Percentiles rank a stretch among this genome's conserved stretches.
These are phyloP conservation scores for Fraxinus xanthoxyloides DNA, from an alignment of 305 asterid genomes.

Conservation along the genomic window DNA sequence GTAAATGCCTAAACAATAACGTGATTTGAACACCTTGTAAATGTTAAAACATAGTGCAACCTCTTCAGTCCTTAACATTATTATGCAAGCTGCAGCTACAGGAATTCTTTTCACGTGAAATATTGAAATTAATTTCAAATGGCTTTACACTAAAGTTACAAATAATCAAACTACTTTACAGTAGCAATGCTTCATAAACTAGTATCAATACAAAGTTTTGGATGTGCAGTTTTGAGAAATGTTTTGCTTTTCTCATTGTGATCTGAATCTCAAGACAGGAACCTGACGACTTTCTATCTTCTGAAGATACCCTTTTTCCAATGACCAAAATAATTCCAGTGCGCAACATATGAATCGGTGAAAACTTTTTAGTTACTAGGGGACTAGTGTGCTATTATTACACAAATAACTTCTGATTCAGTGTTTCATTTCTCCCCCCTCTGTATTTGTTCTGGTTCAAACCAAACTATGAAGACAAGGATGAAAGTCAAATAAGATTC, in stretches of 20 bases:
- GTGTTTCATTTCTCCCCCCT: not conserved
- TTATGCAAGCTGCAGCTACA: conserved; percentile 3
- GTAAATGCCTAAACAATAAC: not conserved
- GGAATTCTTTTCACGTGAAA: not conserved
- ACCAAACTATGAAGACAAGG: not conserved
- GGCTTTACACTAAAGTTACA: not conserved
- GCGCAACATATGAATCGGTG: not conserved
- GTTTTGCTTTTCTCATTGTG: not conserved
- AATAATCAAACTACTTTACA: not conserved
- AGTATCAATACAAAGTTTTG: not conserved
- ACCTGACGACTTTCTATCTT: not conserved
- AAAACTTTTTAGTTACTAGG: not conserved
- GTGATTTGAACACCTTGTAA: not conserved
- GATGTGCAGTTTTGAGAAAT: not conserved
- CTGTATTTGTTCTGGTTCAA: not conserved
- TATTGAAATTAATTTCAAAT: not conserved
- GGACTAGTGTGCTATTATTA: not conserved
- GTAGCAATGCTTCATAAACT: not conserved
- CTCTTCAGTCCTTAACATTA: not conserved
- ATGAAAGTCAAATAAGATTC: not conserved
- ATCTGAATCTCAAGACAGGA: not conserved
- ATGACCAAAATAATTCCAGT: not conserved
- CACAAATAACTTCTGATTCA: not conserved
- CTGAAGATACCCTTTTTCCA: not conserved
- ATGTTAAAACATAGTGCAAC: not conserved